These are phyloP conservation scores for Lachnellula arida DNA, from an alignment of 2,329 filamentous ascomycete genomes.

Conservation along the genomic window DNA sequence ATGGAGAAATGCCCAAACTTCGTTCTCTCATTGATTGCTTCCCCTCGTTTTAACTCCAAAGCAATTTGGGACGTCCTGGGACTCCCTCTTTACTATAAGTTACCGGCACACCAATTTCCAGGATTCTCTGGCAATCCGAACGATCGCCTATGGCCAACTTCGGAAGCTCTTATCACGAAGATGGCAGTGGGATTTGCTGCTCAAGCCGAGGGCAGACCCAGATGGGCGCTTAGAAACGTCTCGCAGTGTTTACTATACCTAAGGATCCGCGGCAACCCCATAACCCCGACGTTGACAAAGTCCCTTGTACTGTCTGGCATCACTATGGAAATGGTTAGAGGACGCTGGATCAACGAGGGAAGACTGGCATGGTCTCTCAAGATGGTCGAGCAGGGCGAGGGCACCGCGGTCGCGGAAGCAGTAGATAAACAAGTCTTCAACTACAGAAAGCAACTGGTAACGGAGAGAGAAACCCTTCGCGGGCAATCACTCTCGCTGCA, in stretches of 20 bases:
- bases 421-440: conserved; percentile 15
- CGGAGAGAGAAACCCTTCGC: not conserved
- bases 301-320: conserved; percentile 22
- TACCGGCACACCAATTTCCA: not conserved
- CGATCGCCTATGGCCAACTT: conserved; percentile 9
- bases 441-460: conserved; percentile 12
- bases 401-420: conserved; percentile 21
- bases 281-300: conserved; percentile 18
- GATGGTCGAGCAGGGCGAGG: conserved; percentile 22
- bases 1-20: conserved; percentile 15
- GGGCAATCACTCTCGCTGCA: too few relatives aligned
- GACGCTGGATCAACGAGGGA: conserved; percentile 16
- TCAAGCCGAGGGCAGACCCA: conserved; percentile 3
- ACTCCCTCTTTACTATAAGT: conserved; percentile 12
- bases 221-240: conserved; percentile 24
- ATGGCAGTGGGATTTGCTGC: conserved; percentile 29
- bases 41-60: conserved; percentile 1
- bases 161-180: conserved; percentile 17
- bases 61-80: conserved; percentile 22
- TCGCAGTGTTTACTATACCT: conserved; percentile 24
- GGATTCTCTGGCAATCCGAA: not conserved
- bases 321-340: conserved; percentile 16
- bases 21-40: conserved; percentile 19
- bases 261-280: conserved; percentile 15
- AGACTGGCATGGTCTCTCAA: conserved; percentile 22